Evolutionary conservation across 495 filamentous ascomycete species (phyloP), one percentile per base, ranked within the genome.

Genomic region (Xylaria telfairii): DNA sequence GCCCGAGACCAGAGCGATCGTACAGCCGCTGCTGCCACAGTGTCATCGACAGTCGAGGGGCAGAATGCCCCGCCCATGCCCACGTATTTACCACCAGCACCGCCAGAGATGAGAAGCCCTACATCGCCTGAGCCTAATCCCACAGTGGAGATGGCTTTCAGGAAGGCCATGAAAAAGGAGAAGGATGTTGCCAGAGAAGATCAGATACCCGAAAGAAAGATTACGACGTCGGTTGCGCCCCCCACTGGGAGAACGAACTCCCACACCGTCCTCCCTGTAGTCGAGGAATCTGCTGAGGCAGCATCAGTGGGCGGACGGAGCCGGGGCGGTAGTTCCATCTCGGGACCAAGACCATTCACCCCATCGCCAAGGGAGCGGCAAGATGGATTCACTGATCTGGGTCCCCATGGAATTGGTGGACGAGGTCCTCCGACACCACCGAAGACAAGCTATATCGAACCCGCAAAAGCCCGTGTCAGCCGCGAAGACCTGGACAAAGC

Each of bases 261-360:
- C 4, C 85, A 92, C 70, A 83, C 85, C 6, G 82, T 92, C 30
- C 81, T 99, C n/a, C 96, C 96, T 1, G 91, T 98, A 60, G 93
- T 99, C 9, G 94, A 97, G 67, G 96, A 99, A 83, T 91, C 91
- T 32, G 92, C 90, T 15, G 96, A 98, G 80, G 92, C 88, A 21
- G 88, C 87, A 4, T 95, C 92, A 67, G 89, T 90, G 24, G 89
- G 90, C 4, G 87, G 79, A 42, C 81, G 78, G 37, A 85, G 79
- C 59, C 78, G 75, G 13, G 81, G 78, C 28, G 74, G 81, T 60
- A 84, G 82, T 15, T 79, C 79, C 26, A 83, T 81, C 64, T 60
- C 65, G 19, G 88, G 85, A 65, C 75, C 80, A 60, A 79, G 81
- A 26, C 79, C 81, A 34, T 72, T 80, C 15, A 83, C 83, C 9